Percentiles rank a stretch among this genome's conserved stretches.
phyloP scores from a whole-genome alignment of 2,329 filamentous ascomycete genomes.

The Teratosphaeria pseudoeucalypti region DNA sequence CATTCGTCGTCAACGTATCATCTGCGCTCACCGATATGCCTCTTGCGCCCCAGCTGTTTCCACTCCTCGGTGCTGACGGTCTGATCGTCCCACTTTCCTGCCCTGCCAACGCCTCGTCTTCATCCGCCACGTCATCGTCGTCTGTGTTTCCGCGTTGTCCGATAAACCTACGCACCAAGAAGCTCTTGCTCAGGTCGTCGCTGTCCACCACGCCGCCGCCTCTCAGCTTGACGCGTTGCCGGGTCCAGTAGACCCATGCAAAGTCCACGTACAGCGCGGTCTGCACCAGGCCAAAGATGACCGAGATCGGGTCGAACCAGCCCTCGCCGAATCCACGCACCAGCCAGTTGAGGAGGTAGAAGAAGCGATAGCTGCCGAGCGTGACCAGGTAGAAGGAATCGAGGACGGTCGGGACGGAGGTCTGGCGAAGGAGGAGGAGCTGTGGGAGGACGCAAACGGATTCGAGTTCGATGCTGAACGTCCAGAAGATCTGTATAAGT shows the following conservation, averaged over 20 bases:
- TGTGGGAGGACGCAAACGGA: slow-evolving; percentile 85
- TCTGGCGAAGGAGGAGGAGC: slow-evolving; percentile 81
- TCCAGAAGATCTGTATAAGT: slow-evolving; percentile 58
- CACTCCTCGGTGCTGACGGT: slow-evolving; percentile 12
- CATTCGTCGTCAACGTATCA: slow-evolving; percentile 35
- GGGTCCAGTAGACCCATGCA: slow-evolving; percentile 90
- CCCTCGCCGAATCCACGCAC: slow-evolving; percentile 46
- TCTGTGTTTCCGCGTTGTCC: slow-evolving; percentile 39
- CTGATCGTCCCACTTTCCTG: slow-evolving; percentile 23
- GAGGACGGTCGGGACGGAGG: slow-evolving; percentile 90
- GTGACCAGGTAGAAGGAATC: slow-evolving; percentile 91
- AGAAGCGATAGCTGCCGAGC: slow-evolving; percentile 73
- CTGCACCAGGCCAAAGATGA: slow-evolving; percentile 81
- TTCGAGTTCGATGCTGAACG: slow-evolving; percentile 85
- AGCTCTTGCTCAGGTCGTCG: slow-evolving; percentile 76
- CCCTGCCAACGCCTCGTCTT: slow-evolving; percentile 42
- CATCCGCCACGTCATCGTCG: slow-evolving; percentile 50
- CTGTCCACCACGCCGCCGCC: slow-evolving; percentile 80
- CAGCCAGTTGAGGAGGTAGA: slow-evolving; percentile 92
- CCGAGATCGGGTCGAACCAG: slow-evolving; percentile 58
- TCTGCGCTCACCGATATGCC: slow-evolving; percentile 52
- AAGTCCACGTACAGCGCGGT: slow-evolving; percentile 88
- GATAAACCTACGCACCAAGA: slow-evolving; percentile 70
- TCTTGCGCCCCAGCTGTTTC: slow-evolving; percentile 44
- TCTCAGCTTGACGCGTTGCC: slow-evolving; percentile 87